Base-by-base conservation (phyloP, 495 filamentous ascomycete species). In the Penicillium arizonense region DNA sequence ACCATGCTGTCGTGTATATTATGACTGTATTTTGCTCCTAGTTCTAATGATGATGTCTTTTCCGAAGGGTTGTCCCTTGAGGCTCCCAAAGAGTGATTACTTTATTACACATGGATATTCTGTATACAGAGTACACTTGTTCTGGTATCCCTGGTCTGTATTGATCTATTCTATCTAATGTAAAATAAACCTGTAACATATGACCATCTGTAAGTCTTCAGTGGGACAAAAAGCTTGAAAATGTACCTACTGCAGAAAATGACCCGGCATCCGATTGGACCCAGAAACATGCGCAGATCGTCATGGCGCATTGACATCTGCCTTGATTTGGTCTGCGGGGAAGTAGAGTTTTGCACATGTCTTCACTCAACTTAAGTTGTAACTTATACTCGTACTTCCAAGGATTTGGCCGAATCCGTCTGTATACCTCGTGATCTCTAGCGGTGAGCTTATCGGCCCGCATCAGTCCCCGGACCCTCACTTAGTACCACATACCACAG, bases 1-100 rank as follows among this genome's bases (percentile, higher is more conserved):
- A 45, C 44, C 28, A 41, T 54, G 52, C 44, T 33, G 58, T 41
- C 42, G 32, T 72, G 67, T 72, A 68, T 47, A 69, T 67, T 71
- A 69, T 58, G 57, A 50, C 55, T 64, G 41, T 55, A 50, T 57
- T 48, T 52, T 61, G 57, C 47, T 60, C 47, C 44, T 53, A 55
- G 46, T 66, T 54, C 44, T 59, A 56, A 62, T 58, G 60, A 65
- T 63, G 50, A 65, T 56, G 63, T 56, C 52, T 58, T 34, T 58
- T 58, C 44, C 38, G 52, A 41, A 32, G 38, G 56, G 47, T 18
- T 46, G 44, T 53, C 53, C 50, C 28, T 40, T 18, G 18, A 18
- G 34, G 32, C 28, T 2, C 28, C 28, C 28, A 30, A 6, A 30
- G 43, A 46, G 24, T 44, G 41, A 18, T 18, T 32, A 47, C 28